Conservation (phyloP, 441 rosid genomes). For the Eruca vesicaria region DNA sequence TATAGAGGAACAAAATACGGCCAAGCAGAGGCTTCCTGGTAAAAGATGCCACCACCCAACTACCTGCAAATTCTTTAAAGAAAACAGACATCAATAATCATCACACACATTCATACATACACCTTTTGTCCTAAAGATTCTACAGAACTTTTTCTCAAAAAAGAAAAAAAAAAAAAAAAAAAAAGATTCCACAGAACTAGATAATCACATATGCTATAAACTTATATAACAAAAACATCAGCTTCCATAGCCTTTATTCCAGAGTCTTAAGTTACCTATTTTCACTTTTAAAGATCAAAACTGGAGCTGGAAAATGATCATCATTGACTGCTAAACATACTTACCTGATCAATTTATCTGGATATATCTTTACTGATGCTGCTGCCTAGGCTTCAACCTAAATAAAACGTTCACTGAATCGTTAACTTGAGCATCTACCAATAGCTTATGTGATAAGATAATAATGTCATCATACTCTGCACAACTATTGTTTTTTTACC, state of each 20-base stretch:
- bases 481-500: slow-evolving; percentile 32
- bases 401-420: slow-evolving; percentile 3
- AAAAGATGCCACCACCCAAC: slow-evolving; percentile 5
- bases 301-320: neutral
- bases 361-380: slow-evolving; percentile 12
- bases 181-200: slow-evolving; percentile 10
- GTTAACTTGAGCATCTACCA: neutral
- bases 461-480: neutral
- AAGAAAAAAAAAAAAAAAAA: no score
- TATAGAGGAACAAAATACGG: slow-evolving; percentile 5
- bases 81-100: neutral
- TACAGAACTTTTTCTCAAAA: no score
- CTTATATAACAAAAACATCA: slow-evolving; percentile 12
- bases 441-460: slow-evolving; percentile 1
- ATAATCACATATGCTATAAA: neutral
- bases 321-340: neutral
- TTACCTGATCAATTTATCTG: slow-evolving; percentile 31
- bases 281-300: slow-evolving; percentile 3
- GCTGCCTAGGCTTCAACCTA: slow-evolving; percentile 35
- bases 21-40: slow-evolving; percentile 24
- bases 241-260: slow-evolving; percentile 22
- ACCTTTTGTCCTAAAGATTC: slow-evolving; percentile 4
- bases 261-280: slow-evolving; percentile 12
- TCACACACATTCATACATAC: neutral
- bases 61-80: slow-evolving; percentile 1